Evolutionary conservation across 257 asterid genomes (phyloP).

Genomic region (Salvia hispanica): DNA sequence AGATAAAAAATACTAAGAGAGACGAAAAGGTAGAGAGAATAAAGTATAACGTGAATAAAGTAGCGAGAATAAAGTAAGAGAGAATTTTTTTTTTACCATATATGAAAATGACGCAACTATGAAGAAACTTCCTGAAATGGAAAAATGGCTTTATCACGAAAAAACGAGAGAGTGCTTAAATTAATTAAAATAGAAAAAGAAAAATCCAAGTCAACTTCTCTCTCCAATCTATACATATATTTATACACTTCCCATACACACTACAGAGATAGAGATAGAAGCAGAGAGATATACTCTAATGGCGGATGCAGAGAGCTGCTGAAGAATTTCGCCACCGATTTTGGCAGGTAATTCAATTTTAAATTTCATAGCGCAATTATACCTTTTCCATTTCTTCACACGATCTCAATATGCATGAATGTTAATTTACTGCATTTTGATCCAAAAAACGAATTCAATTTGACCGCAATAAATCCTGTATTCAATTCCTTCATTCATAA

Average conservation of each 20-base stretch:
- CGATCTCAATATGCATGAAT: constrained; percentile 20
- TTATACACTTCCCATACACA: background rate
- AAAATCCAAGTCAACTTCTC: constrained; percentile 37
- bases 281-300: constrained; percentile 14
- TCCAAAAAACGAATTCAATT: constrained; percentile 26
- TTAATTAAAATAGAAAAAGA: too few relatives aligned
- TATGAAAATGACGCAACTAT: too few relatives aligned
- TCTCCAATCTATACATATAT: constrained; percentile 4
- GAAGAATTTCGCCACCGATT: constrained; percentile 7
- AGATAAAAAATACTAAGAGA: too few relatives aligned
- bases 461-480: constrained; percentile 32
- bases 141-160: too few relatives aligned
- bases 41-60: too few relatives aligned
- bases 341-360: constrained; percentile 19
- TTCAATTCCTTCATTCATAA: background rate
- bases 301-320: constrained; percentile 1
- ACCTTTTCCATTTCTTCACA: background rate
- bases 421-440: constrained; percentile 12
- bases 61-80: too few relatives aligned
- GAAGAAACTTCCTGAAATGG: too few relatives aligned
- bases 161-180: too few relatives aligned
- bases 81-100: too few relatives aligned
- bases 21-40: too few relatives aligned
- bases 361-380: background rate
- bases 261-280: background rate